phyloP scores from a whole-genome alignment of 2,329 filamentous ascomycete species.

The Neophaeococcomyces aloes region DNA sequence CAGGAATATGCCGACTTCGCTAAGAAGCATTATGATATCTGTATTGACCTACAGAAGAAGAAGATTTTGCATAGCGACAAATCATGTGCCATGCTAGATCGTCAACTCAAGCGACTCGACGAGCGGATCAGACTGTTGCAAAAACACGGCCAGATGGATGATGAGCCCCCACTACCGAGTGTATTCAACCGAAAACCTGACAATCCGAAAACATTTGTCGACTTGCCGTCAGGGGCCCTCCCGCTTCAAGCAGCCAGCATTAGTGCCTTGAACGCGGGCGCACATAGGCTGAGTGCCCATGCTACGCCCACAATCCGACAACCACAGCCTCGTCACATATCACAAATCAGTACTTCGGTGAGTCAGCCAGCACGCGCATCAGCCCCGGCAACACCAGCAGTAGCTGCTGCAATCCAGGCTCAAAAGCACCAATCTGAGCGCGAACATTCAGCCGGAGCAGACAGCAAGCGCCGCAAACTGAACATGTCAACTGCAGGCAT shows the following conservation, averaged over 20 bases:
- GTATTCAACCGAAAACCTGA: slow-evolving; percentile 42
- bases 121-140: slow-evolving; percentile 50
- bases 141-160: slow-evolving; percentile 48
- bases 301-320: slow-evolving; percentile 28
- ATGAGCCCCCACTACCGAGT: slow-evolving; percentile 50
- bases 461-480: slow-evolving; percentile 50
- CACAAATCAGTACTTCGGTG: slow-evolving; percentile 22
- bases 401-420: slow-evolving; percentile 12
- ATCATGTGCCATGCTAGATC: slow-evolving; percentile 49
- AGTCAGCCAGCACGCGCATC: slow-evolving; percentile 27
- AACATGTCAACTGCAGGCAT: slow-evolving; percentile 27
- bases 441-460: slow-evolving; percentile 46
- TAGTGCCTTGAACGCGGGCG: slow-evolving; percentile 45
- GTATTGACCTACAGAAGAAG: slow-evolving; percentile 49
- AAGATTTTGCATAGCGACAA: slow-evolving; percentile 53
- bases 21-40: slow-evolving; percentile 47
- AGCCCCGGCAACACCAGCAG: slow-evolving; percentile 35
- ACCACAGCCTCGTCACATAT: slow-evolving; percentile 20
- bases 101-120: slow-evolving; percentile 53
- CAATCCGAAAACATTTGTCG: slow-evolving; percentile 41
- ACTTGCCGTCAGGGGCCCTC: slow-evolving; percentile 36
- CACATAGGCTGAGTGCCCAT: slow-evolving; percentile 40
- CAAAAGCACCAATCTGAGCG: slow-evolving; percentile 37
- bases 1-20: slow-evolving; percentile 49
- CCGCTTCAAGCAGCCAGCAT: slow-evolving; percentile 47